Evolutionary conservation across 2,329 filamentous ascomycete genomes (phyloP).

Genomic region (Fusarium tupiense): DNA sequence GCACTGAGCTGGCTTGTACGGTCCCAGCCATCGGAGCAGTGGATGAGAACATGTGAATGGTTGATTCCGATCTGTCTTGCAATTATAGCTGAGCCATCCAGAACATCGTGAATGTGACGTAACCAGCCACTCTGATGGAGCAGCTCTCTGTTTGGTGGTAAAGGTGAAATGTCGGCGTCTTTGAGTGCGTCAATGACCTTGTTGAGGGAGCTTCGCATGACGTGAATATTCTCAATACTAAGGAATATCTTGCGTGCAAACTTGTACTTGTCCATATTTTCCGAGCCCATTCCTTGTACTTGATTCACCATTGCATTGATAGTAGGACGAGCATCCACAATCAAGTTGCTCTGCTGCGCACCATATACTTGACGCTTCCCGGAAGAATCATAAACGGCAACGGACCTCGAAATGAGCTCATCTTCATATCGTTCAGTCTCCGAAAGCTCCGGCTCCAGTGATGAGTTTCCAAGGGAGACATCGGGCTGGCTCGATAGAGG

Average conservation of each 20-base stretch:
- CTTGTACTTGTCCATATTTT: slow-evolving; percentile 98
- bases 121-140: slow-evolving; percentile 90
- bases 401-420: slow-evolving; percentile 63
- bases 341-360: slow-evolving; percentile 91
- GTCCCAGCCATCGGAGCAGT: slow-evolving; percentile 99
- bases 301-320: slow-evolving; percentile 97
- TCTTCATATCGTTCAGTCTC: slow-evolving; percentile 76
- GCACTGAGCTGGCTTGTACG: slow-evolving; percentile 94
- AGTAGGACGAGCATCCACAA: slow-evolving; percentile 93
- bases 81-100: slow-evolving; percentile 87
- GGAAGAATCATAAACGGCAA: slow-evolving; percentile 62
- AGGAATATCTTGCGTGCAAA: slow-evolving; percentile 92
- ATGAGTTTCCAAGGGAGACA: slow-evolving; percentile 47
- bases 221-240: slow-evolving; percentile 97
- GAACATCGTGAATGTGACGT: slow-evolving; percentile 83
- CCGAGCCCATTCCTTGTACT: slow-evolving; percentile 89
- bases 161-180: slow-evolving; percentile 85
- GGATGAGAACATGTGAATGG: slow-evolving; percentile 94
- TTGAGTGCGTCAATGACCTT: slow-evolving; percentile 91
- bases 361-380: slow-evolving; percentile 80
- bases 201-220: slow-evolving; percentile 91
- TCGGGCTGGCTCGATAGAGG: slow-evolving; percentile 61
- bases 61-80: slow-evolving; percentile 88
- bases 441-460: slow-evolving; percentile 60
- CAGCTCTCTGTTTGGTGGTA: slow-evolving; percentile 83